phyloP scores from a whole-genome alignment of 768 basidiomycete genomes.

The Rhodotorula taiwanensis region DNA sequence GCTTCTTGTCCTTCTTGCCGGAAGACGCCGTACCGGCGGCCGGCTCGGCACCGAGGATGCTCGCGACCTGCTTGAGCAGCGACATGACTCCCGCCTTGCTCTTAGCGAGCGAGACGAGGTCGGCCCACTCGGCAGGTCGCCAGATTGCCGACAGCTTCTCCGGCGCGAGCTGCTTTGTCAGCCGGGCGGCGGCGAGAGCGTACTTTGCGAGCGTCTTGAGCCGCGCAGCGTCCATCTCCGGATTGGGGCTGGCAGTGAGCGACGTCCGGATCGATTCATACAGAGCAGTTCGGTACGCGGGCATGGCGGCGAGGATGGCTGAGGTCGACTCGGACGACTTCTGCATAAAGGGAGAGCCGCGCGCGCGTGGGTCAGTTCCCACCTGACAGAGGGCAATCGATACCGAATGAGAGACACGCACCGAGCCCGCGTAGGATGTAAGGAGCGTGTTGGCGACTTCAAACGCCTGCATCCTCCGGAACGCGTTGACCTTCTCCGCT shows the following conservation, averaged over 20 bases:
- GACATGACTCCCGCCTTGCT: constrained; percentile 57
- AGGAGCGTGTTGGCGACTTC: constrained; percentile 63
- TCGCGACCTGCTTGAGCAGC: constrained; percentile 60
- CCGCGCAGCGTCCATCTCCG: constrained; percentile 51
- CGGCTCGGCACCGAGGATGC: constrained; percentile 42
- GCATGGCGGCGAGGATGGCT: constrained; percentile 32
- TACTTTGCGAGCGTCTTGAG: constrained; percentile 74
- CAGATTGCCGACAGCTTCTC: constrained; percentile 50
- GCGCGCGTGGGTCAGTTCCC: not conserved
- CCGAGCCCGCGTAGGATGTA: constrained; percentile 51
- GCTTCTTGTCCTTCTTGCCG: constrained; percentile 36
- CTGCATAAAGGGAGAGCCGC: not conserved
- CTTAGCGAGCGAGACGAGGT: constrained; percentile 53
- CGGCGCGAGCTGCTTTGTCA: constrained; percentile 52
- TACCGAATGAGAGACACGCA: too few relatives aligned
- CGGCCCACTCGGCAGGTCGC: constrained; percentile 57
- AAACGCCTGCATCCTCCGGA: constrained; percentile 67
- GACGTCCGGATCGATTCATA: constrained; percentile 52
- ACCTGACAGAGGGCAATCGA: constrained; percentile 45
- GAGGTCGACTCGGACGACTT: constrained; percentile 20
- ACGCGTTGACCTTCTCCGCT: constrained; percentile 60
- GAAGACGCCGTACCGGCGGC: constrained; percentile 1
- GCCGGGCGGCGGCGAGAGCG: constrained; percentile 59
- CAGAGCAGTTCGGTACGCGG: constrained; percentile 52
- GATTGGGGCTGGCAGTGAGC: constrained; percentile 51